Evolutionary conservation across 345 rosid species (phyloP).

Genomic region (Raphanus raphanistrum): DNA sequence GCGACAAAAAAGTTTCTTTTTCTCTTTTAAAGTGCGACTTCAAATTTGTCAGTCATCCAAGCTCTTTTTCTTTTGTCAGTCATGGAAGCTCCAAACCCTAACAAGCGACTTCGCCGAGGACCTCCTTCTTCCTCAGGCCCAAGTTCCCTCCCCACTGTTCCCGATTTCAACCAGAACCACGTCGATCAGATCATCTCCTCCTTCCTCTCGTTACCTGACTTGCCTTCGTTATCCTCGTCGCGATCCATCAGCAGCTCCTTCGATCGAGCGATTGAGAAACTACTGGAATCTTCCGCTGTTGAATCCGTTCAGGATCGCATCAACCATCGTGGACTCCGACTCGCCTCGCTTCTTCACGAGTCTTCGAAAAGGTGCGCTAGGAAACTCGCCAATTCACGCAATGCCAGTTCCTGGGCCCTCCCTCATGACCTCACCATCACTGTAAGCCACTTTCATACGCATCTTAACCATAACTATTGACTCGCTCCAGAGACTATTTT

Average conservation of each 20-base stretch:
- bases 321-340: neutral
- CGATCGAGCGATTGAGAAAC: constrained; percentile 30
- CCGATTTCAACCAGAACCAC: neutral
- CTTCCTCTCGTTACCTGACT: constrained; percentile 6
- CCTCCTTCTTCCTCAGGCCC: neutral
- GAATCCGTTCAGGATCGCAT: neutral
- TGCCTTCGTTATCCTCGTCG: constrained; percentile 11
- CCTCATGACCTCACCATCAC: neutral
- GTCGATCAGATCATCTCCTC: neutral
- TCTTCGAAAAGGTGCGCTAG: neutral
- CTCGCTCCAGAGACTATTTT: neutral
- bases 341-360: neutral
- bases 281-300: neutral
- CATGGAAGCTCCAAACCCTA: neutral
- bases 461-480: neutral
- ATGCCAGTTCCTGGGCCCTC: constrained; percentile 2
- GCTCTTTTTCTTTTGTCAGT: no score
- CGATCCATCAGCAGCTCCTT: neutral
- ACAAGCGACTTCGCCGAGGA: constrained; percentile 1
- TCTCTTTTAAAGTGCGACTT: no score
- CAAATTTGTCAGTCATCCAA: no score
- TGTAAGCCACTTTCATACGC: neutral
- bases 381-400: neutral
- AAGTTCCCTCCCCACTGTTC: neutral
- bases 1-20: no score